Conservation (phyloP, 257 asterid species). For the Solanum sejunctum region DNA sequence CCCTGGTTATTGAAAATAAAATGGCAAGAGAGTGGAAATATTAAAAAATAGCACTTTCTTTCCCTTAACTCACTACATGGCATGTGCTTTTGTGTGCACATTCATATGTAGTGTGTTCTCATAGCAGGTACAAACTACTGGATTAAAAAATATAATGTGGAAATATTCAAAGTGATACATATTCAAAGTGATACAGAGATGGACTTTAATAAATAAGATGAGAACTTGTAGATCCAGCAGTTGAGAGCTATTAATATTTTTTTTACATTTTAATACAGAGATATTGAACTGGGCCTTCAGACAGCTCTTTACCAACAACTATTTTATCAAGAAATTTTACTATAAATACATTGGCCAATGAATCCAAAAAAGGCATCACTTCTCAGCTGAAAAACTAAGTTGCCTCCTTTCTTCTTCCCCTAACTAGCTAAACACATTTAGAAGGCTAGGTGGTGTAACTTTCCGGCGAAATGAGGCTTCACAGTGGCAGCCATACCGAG, state of each 20-base stretch:
- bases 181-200: neutral
- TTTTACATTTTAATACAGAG: neutral
- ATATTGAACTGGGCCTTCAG: neutral
- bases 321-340: neutral
- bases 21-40: neutral
- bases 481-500: neutral
- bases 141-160: neutral
- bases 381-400: neutral
- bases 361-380: neutral
- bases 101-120: neutral
- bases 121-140: neutral
- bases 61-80: neutral
- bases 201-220: neutral
- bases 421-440: neutral
- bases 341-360: neutral
- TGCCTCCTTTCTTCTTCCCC: neutral
- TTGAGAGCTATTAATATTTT: neutral
- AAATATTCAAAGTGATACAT: neutral
- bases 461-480: neutral
- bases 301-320: neutral
- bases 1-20: neutral
- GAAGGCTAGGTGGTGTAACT: neutral
- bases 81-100: neutral
- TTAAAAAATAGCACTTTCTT: neutral
- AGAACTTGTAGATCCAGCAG: constrained; percentile 14